Evolutionary conservation across 345 rosid species (phyloP), one percentile per base, ranked within the genome.

Genomic region (Populus tremula): DNA sequence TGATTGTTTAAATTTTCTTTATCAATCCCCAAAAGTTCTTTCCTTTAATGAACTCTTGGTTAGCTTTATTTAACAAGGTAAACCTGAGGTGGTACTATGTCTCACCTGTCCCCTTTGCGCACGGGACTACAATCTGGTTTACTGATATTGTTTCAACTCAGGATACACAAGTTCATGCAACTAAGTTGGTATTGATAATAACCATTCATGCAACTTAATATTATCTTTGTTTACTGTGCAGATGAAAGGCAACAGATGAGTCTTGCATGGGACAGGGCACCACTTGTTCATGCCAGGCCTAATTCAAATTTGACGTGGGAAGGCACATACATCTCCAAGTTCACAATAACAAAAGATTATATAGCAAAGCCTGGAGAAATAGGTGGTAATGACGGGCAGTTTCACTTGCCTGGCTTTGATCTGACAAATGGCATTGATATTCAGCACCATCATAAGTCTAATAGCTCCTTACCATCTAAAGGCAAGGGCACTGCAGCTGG

Each of bases 241-340:
- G 99, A 88, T 90, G 91, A 86, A 82, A 86, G 88, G 90, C 91
- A 83, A 53, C 91, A 83, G 71, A 82, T 87, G 87, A 84, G 81
- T 81, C 84, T 86, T 75, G 86, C 77, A 61, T 84, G 92, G 90
- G 82, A 87, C 70, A 84, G 87, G 69, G 81, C 72, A 29, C 85
- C 95, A 47, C 81, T 85, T 76, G 76, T 82, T 70, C 84, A 88
- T 66, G 67, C 86, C 80, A 85, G 78, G 85, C 76, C 85, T 53
- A 83, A 75, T 43, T 81, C 80, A 76, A 80, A 70, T 69, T 80
- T 86, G 67, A 64, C 86, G 21, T 88, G 90, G 91, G 90, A 82
- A 72, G 76, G 83, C 78, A 33, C 88, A 38, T 78, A 87, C 70
- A 76, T 79, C 53, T 77, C 89, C 10, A 87, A 87, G 80, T 79